Evolutionary conservation across 257 asterid genomes (phyloP).

Genomic region (Nicotiana paniculata): DNA sequence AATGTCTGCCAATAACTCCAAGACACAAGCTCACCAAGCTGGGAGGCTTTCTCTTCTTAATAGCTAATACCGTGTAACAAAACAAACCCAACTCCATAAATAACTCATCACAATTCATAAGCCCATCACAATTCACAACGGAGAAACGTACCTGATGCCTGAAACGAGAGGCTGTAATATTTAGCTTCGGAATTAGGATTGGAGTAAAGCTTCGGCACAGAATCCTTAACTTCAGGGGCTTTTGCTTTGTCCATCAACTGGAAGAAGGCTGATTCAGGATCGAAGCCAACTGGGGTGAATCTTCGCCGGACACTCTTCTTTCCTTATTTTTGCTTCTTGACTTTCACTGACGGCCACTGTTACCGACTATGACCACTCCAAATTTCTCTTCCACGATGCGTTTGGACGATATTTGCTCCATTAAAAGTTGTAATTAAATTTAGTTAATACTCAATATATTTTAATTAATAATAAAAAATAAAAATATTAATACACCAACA

Average conservation of each 20-base stretch:
- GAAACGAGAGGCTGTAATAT: slow-evolving; percentile 13
- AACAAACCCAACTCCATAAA: not conserved
- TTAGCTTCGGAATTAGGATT: slow-evolving; percentile 18
- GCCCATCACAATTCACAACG: not conserved
- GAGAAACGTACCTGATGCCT: slow-evolving; percentile 33
- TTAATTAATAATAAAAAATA: too few relatives aligned
- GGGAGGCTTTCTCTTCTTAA: slow-evolving; percentile 46
- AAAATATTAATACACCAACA: too few relatives aligned
- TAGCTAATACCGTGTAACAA: slow-evolving; percentile 45
- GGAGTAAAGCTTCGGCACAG: slow-evolving; percentile 34
- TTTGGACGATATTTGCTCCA: too few relatives aligned
- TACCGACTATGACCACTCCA: too few relatives aligned
- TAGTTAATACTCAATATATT: too few relatives aligned
- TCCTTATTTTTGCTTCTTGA: not conserved
- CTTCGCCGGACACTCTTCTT: not conserved
- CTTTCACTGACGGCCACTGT: not conserved
- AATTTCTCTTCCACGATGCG: too few relatives aligned
- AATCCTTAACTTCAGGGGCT: slow-evolving; percentile 21
- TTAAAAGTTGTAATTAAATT: too few relatives aligned
- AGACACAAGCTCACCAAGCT: slow-evolving; percentile 79
- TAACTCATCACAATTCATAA: slow-evolving; percentile 6
- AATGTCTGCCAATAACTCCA: slow-evolving; percentile 73
- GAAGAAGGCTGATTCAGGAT: not conserved
- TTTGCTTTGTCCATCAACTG: slow-evolving; percentile 53
- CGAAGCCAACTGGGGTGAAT: not conserved